Base-by-base conservation (phyloP, 1,284 basidiomycete species). In the Apiotrichum brassicae region DNA sequence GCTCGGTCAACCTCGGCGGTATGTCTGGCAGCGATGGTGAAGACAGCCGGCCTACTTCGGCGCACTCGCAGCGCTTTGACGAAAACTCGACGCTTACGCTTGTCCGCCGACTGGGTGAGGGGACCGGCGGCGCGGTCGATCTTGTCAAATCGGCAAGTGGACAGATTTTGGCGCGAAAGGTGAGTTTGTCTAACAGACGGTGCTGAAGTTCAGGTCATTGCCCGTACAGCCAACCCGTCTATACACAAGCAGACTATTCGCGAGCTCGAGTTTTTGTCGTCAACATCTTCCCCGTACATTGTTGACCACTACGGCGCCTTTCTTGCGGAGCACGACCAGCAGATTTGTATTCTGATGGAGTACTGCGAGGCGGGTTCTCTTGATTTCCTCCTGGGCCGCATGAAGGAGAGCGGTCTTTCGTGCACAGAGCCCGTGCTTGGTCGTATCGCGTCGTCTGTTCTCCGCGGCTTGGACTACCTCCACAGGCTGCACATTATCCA, bases 291-390 rank as follows among this genome's bases (percentile, higher is more conserved):
- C 61, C 76, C 82, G 57, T 93, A 91, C 70, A 95, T 99, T 72
- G 85, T 94, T 48, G 79, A 82, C 49, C 97, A 94, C 76, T 87
- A 89, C 65, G 95, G 94, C 42, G 92, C 92, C 16, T 98, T 94
- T 75, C 86, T 97, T 71, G 86, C 90, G 28, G 87, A 90, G 26
- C 88, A 86, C 36, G 86, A 88, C 43, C 87, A 86, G 57, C 88
- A 93, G 72, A 86, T 99, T 65, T 93, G 91, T 64, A 91, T 99
- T 58, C 78, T 95, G 60, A 95, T 97, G 89, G 95, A 99, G 72
- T 86, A 78, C 62, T 80, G 90, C 73, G 92, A 97, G 66, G 95
- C 90, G 4, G 79, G 78, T 0, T 76, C 74, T 66, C 77, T 99
- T 60, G 95, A 98, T 69, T 81, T 83, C 6, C 82, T 97, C 48